Evolutionary conservation across 305 asterid genomes (phyloP).

Genomic region (Fraxinus platypoda): DNA sequence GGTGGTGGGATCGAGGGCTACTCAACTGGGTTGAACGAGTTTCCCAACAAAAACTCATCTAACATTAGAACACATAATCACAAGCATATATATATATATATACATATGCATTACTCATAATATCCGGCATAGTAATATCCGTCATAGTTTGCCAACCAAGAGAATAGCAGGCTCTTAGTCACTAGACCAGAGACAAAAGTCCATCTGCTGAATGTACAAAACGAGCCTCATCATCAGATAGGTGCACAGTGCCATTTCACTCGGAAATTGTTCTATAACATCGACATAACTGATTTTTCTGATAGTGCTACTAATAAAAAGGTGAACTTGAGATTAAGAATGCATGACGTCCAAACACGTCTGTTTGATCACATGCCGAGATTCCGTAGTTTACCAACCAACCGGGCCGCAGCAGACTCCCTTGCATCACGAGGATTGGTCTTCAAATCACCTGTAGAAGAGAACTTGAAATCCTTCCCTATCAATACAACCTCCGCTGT

Average conservation of each 20-base stretch:
- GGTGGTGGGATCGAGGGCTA: background rate
- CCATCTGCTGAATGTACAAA: background rate
- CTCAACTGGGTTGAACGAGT: constrained; percentile 13
- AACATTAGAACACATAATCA: background rate
- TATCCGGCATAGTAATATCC: background rate
- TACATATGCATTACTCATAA: background rate
- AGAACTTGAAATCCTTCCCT: constrained; percentile 18
- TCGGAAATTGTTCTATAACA: background rate
- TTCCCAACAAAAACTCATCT: background rate
- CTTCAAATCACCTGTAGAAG: constrained; percentile 25
- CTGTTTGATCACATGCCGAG: background rate
- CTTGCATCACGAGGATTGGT: constrained; percentile 41
- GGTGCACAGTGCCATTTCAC: background rate
- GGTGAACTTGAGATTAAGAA: background rate
- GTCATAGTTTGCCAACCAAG: background rate
- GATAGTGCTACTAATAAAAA: background rate
- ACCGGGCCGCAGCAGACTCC: constrained; percentile 48
- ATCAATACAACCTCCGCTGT: constrained; percentile 24
- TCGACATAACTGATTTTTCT: background rate
- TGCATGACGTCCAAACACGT: background rate
- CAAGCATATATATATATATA: background rate
- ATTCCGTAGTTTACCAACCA: constrained; percentile 28
- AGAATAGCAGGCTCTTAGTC: background rate
- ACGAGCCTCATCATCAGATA: background rate
- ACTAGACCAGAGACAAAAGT: background rate